Percentiles rank a stretch among this genome's conserved stretches.
Evolutionary conservation across 768 basidiomycete genomes (phyloP).

Genomic region (Tricholoma saponaceum): DNA sequence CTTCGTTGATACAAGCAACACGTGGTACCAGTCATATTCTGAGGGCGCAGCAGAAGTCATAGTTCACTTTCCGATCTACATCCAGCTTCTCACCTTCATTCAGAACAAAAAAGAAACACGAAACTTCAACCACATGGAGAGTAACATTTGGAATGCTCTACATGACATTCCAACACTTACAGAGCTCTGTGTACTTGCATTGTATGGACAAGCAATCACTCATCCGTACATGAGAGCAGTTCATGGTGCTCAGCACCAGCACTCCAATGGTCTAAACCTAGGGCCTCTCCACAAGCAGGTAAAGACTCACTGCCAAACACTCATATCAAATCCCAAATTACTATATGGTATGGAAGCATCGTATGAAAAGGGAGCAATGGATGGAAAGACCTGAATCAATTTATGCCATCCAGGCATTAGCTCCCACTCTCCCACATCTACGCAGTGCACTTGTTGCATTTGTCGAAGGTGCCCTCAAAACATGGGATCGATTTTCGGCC

Average conservation of each 20-base stretch:
- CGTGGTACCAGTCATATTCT: conserved; percentile 23
- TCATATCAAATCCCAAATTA: no score
- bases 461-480: no score
- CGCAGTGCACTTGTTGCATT: no score
- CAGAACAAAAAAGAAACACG: conserved; percentile 22
- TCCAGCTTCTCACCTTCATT: conserved; percentile 20
- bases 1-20: conserved; percentile 28
- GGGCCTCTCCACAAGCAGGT: conserved; percentile 19
- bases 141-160: conserved; percentile 22
- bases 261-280: conserved; percentile 20
- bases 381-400: no score
- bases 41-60: conserved; percentile 24
- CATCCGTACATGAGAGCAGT: conserved; percentile 24
- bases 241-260: conserved; percentile 4
- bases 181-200: conserved; percentile 21
- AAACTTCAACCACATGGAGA: conserved; percentile 19
- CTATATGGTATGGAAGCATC: no score
- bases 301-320: conserved; percentile 10
- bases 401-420: no score
- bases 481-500: no score
- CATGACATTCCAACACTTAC: conserved; percentile 20
- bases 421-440: no score
- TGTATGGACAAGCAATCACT: conserved; percentile 22
- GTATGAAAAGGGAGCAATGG: no score
- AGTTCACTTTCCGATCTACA: conserved; percentile 14